These are phyloP conservation scores for Penicillium digitatum DNA, from an alignment of 2,329 filamentous ascomycete genomes.

Conservation along the genomic window DNA sequence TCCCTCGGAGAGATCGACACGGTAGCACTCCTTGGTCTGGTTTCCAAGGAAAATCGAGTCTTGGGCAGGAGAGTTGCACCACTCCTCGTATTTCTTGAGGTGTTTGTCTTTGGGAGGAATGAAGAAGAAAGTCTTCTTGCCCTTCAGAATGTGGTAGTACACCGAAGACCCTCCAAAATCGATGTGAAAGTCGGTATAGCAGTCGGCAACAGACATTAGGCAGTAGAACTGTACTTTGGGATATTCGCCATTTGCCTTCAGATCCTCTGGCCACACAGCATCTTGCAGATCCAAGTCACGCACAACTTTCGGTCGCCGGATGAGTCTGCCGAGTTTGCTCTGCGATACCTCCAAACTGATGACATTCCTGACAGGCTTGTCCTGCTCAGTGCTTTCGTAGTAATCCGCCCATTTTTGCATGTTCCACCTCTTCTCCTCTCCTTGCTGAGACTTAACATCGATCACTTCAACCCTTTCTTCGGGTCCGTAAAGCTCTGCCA, in stretches of 20 bases:
- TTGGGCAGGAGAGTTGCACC: conserved; percentile 64
- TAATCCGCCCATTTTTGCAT: conserved; percentile 66
- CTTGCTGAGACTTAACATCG: conserved; percentile 66
- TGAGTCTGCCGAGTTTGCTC: conserved; percentile 58
- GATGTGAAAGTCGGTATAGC: conserved; percentile 69
- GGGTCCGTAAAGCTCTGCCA: conserved; percentile 61
- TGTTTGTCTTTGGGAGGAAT: conserved; percentile 65
- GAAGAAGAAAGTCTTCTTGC: conserved; percentile 68
- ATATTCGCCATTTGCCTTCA: conserved; percentile 54
- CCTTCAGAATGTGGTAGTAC: conserved; percentile 66
- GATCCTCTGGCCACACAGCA: conserved; percentile 49
- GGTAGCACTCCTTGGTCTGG: conserved; percentile 63
- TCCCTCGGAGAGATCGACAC: conserved; percentile 62
- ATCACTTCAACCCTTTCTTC: conserved; percentile 63
- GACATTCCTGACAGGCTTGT: conserved; percentile 63
- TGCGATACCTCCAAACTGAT: conserved; percentile 66
- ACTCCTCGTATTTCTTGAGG: conserved; percentile 66
- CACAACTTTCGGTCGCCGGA: conserved; percentile 61
- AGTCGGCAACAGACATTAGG: conserved; percentile 67
- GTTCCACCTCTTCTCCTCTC: conserved; percentile 61
- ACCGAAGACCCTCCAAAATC: conserved; percentile 69
- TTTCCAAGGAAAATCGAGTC: conserved; percentile 63
- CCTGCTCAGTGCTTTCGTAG: conserved; percentile 54
- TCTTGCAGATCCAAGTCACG: conserved; percentile 58
- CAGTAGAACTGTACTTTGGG: conserved; percentile 66